These are phyloP conservation scores for Fusarium pseudograminearum DNA, from an alignment of 2,329 filamentous ascomycete genomes.

Conservation along the genomic window DNA sequence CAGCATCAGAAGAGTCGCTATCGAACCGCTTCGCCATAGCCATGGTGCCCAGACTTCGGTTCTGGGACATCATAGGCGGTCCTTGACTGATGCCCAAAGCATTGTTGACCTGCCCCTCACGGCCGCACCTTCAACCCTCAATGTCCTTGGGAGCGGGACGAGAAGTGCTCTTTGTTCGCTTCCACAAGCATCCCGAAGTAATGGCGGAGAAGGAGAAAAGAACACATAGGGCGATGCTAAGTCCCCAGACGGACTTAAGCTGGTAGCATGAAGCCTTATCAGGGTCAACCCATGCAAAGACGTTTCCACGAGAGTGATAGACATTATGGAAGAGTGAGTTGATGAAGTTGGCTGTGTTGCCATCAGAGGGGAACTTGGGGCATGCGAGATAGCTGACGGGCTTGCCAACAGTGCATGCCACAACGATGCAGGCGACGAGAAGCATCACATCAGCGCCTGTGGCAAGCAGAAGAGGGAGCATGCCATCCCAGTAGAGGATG, in stretches of 20 bases:
- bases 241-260: conserved; percentile 88
- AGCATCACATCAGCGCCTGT: conserved; percentile 75
- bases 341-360: conserved; percentile 60
- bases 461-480: conserved; percentile 79
- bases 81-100: conserved; percentile 35
- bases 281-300: conserved; percentile 62
- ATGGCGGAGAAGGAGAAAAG: conserved; percentile 74
- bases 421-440: conserved; percentile 81
- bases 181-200: conserved; percentile 71
- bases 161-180: conserved; percentile 62
- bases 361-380: conserved; percentile 59
- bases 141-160: conserved; percentile 59
- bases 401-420: conserved; percentile 81
- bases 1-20: conserved; percentile 50
- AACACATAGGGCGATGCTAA: conserved; percentile 82
- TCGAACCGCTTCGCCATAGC: conserved; percentile 53
- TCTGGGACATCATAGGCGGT: conserved; percentile 39
- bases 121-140: conserved; percentile 62
- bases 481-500: conserved; percentile 82
- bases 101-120: conserved; percentile 50
- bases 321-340: conserved; percentile 58
- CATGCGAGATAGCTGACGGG: conserved; percentile 85
- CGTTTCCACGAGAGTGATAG: conserved; percentile 50
- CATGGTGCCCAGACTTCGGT: conserved; percentile 55
- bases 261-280: conserved; percentile 78